phyloP scores from a whole-genome alignment of 768 basidiomycete genomes.

The Serendipita sp. region DNA sequence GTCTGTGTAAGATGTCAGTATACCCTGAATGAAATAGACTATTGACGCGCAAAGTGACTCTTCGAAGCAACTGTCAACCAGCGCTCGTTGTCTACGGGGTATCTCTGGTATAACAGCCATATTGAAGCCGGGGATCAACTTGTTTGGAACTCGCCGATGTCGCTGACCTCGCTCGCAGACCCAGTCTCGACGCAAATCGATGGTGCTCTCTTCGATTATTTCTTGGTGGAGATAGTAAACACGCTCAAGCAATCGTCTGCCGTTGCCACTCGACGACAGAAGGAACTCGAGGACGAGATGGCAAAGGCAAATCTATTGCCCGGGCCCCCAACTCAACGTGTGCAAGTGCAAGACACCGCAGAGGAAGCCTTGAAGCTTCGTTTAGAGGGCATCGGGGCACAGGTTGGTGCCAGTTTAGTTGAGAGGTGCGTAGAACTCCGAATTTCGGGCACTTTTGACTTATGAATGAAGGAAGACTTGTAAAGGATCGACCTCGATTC shows the following conservation, averaged over 20 bases:
- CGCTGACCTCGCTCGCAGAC: not conserved
- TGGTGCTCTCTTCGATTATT: conserved; percentile 40
- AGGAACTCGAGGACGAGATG: conserved; percentile 65
- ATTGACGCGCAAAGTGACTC: not conserved
- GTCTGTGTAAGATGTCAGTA: not conserved
- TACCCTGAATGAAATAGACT: too few relatives aligned
- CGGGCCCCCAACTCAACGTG: conserved; percentile 23
- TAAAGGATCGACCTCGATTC: conserved; percentile 59
- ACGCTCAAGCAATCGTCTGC: conserved; percentile 59
- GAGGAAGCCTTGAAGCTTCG: conserved; percentile 54
- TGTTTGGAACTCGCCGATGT: not conserved
- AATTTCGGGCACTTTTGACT: not conserved
- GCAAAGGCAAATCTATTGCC: conserved; percentile 60
- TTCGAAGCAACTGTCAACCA: conserved; percentile 5
- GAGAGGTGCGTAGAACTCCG: conserved; percentile 45
- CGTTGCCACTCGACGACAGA: conserved; percentile 50
- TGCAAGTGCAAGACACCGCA: conserved; percentile 38
- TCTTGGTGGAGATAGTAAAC: conserved; percentile 66
- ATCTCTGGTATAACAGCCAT: not conserved
- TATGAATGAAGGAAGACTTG: conserved; percentile 47
- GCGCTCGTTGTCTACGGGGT: not conserved
- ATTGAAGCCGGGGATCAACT: not conserved
- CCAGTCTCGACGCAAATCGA: conserved; percentile 9
- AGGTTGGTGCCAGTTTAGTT: conserved; percentile 73
- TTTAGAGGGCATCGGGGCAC: conserved; percentile 69